phyloP scores from a whole-genome alignment of 148 eudicot species.

The Spergularia bocconei region DNA sequence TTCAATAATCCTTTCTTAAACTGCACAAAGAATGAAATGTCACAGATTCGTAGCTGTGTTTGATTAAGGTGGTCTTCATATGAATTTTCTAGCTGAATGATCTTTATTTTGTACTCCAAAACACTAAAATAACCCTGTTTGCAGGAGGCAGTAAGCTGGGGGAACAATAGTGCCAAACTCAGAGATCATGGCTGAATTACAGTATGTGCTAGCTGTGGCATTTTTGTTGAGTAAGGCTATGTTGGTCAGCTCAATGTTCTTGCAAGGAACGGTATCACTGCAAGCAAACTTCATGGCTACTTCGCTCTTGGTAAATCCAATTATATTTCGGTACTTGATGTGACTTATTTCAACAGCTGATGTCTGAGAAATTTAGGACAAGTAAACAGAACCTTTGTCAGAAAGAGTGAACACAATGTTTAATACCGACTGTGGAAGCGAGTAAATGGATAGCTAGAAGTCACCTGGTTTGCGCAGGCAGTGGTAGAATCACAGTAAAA shows the following conservation, averaged over 20 bases:
- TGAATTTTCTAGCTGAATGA: no score
- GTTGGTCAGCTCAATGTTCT: constrained; percentile 54
- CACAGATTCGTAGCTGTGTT: no score
- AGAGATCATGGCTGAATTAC: constrained; percentile 61
- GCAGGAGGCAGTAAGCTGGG: constrained; percentile 59
- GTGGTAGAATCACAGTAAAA: constrained; percentile 88
- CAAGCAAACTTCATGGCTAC: constrained; percentile 76
- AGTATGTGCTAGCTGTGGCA: constrained; percentile 53
- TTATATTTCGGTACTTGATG: constrained; percentile 64
- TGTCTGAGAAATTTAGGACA: constrained; percentile 35
- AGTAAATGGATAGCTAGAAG: not conserved
- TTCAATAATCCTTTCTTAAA: no score
- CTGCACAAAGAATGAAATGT: no score
- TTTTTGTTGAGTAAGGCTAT: constrained; percentile 50
- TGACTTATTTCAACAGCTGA: constrained; percentile 74
- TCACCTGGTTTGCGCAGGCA: constrained; percentile 74
- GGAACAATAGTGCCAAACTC: constrained; percentile 53
- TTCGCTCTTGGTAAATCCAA: constrained; percentile 61
- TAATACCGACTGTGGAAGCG: constrained; percentile 5
- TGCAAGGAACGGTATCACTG: constrained; percentile 80
- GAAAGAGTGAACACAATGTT: not conserved
- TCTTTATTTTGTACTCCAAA: no score
- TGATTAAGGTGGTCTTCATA: no score
- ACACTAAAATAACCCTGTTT: not conserved
- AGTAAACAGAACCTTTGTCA: not conserved